phyloP scores from a whole-genome alignment of 106 monocot genomes.

The Phalaenopsis equestris region DNA sequence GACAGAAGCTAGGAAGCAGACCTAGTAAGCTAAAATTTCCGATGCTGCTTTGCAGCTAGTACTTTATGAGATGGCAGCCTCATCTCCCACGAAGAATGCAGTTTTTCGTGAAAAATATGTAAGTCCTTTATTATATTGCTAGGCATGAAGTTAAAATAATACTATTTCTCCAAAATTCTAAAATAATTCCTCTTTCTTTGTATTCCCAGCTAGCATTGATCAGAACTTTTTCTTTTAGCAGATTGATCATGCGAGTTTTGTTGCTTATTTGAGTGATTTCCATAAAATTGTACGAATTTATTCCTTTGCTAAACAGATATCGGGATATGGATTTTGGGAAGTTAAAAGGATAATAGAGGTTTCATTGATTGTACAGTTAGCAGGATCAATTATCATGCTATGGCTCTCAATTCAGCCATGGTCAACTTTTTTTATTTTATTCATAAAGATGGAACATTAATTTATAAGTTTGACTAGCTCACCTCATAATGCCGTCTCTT shows the following conservation, averaged over 20 bases:
- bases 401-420: not conserved
- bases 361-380: not conserved
- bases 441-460: not conserved
- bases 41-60: slow-evolving; percentile 32
- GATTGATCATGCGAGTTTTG: not conserved
- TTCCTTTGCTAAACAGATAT: not conserved
- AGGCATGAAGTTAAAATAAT: slow-evolving; percentile 2
- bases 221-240: not conserved
- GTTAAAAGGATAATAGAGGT: not conserved
- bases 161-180: not conserved
- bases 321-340: too few species aligned
- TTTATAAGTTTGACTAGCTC: not conserved
- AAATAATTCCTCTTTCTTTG: not conserved
- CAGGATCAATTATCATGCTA: not conserved
- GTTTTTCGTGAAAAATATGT: slow-evolving; percentile 22
- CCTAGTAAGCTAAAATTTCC: slow-evolving; percentile 44
- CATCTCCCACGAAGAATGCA: slow-evolving; percentile 28
- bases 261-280: not conserved
- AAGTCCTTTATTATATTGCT: slow-evolving; percentile 7
- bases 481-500: not conserved
- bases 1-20: slow-evolving; percentile 73
- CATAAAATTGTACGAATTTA: not conserved
- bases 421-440: not conserved
- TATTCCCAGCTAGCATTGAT: not conserved
- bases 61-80: slow-evolving; percentile 25